Conservation (phyloP, 129 eudicot genomes). For the Smallanthus sonchifolius region DNA sequence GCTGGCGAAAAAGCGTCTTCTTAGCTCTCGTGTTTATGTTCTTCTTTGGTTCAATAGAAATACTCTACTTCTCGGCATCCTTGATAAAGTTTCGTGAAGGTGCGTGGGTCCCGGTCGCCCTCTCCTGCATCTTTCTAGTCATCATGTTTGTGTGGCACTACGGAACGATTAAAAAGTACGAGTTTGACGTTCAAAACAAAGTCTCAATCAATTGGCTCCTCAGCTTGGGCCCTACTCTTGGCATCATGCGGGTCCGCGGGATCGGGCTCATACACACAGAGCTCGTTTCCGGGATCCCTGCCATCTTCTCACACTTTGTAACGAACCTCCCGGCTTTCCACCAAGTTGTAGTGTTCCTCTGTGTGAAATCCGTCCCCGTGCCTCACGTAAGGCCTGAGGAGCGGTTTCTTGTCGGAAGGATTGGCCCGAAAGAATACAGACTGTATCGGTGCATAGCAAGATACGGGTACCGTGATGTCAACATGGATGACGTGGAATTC, state of each 20-base stretch:
- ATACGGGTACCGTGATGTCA: slow-evolving; percentile 71
- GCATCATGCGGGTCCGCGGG: slow-evolving; percentile 75
- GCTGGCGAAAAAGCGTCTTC: slow-evolving; percentile 63
- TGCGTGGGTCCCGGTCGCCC: slow-evolving; percentile 90
- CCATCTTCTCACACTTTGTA: slow-evolving; percentile 80
- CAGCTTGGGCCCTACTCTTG: slow-evolving; percentile 59
- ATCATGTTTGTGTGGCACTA: slow-evolving; percentile 78
- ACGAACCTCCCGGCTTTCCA: slow-evolving; percentile 92
- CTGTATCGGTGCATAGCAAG: slow-evolving; percentile 75
- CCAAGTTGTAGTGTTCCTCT: slow-evolving; percentile 66
- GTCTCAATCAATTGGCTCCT: slow-evolving; percentile 79
- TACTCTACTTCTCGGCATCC: slow-evolving; percentile 85
- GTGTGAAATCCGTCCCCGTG: slow-evolving; percentile 79
- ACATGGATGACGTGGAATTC: slow-evolving; percentile 59
- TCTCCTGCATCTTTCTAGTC: slow-evolving; percentile 52
- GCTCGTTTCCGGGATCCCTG: slow-evolving; percentile 80
- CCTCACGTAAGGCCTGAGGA: slow-evolving; percentile 84
- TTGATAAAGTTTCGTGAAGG: slow-evolving; percentile 79
- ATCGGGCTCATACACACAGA: slow-evolving; percentile 79
- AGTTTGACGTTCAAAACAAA: slow-evolving; percentile 77
- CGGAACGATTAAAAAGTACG: slow-evolving; percentile 69
- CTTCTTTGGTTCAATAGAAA: slow-evolving; percentile 74
- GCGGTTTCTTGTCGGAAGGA: slow-evolving; percentile 71
- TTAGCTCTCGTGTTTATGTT: slow-evolving; percentile 55
- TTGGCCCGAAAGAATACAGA: slow-evolving; percentile 72